phyloP scores from a whole-genome alignment of 108 stramenopile species.

The Bacterosira constricta region DNA sequence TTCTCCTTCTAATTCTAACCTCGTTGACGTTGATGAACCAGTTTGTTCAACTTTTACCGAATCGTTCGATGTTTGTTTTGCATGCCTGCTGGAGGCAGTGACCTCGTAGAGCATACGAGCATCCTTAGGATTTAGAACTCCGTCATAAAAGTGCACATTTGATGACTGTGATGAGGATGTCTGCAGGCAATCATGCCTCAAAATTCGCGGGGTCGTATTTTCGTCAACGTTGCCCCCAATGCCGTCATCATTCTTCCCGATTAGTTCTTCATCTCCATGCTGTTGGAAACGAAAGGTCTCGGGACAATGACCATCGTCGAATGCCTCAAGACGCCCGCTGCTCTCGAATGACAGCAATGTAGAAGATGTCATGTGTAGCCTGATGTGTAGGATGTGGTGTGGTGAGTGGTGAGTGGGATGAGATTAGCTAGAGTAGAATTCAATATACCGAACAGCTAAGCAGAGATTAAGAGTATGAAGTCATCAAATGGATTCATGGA shows the following conservation, averaged over 20 bases:
- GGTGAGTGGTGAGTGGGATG: too few species aligned
- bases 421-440: too few species aligned
- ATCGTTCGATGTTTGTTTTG: neutral
- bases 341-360: constrained; percentile 33
- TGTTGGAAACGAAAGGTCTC: constrained; percentile 49
- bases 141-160: constrained; percentile 42
- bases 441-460: too few species aligned
- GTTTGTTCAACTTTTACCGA: neutral
- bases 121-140: constrained; percentile 21
- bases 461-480: too few species aligned
- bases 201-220: constrained; percentile 9
- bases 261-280: neutral
- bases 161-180: neutral
- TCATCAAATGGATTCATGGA: too few species aligned
- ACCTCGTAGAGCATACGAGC: constrained; percentile 36
- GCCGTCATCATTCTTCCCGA: neutral
- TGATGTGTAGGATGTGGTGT: too few species aligned
- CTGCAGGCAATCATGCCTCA: constrained; percentile 11
- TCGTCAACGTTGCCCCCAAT: neutral
- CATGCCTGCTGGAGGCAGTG: constrained; percentile 5
- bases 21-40: too few species aligned
- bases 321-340: constrained; percentile 44
- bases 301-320: constrained; percentile 72
- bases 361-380: neutral
- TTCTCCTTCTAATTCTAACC: constrained; percentile 5